Percentiles rank a stretch among this genome's conserved stretches.
These are phyloP conservation scores for Ogataea allantospora DNA, from an alignment of 805 yeast species.

Conservation along the genomic window DNA sequence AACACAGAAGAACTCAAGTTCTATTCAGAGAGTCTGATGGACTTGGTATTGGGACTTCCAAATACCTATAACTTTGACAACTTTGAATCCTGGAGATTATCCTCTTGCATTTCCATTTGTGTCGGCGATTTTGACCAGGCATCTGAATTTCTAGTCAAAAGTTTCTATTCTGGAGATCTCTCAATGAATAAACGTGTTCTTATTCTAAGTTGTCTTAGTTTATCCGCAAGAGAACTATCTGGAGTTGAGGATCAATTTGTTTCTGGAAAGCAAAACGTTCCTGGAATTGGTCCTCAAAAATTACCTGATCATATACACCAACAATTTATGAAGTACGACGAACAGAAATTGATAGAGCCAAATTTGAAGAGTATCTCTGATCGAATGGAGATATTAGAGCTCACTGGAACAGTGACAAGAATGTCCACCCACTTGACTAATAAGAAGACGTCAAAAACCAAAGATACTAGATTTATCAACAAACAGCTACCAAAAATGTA, in stretches of 20 bases:
- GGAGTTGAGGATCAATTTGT: constrained; percentile 57
- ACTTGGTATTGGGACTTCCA: constrained; percentile 49
- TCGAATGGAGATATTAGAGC: constrained; percentile 20
- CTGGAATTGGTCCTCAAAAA: constrained; percentile 28
- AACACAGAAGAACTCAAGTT: constrained; percentile 60
- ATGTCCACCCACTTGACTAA: constrained; percentile 37
- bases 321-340: constrained; percentile 34
- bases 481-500: constrained; percentile 41
- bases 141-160: constrained; percentile 45
- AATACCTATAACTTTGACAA: constrained; percentile 55
- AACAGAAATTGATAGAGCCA: not conserved
- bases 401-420: constrained; percentile 42
- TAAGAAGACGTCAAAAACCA: constrained; percentile 15
- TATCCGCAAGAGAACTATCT: constrained; percentile 71
- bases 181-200: constrained; percentile 76
- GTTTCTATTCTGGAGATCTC: constrained; percentile 69
- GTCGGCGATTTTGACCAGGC: constrained; percentile 42
- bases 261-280: constrained; percentile 34
- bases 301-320: constrained; percentile 50
- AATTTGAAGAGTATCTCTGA: constrained; percentile 10
- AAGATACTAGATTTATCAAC: constrained; percentile 37
- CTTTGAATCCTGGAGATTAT: constrained; percentile 67
- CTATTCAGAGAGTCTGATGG: constrained; percentile 54
- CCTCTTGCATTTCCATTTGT: constrained; percentile 62
- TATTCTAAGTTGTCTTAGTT: constrained; percentile 63